Evolutionary conservation across 345 rosid genomes (phyloP), one percentile per base, ranked within the genome.

Genomic region (Schrenkiella parvula): DNA sequence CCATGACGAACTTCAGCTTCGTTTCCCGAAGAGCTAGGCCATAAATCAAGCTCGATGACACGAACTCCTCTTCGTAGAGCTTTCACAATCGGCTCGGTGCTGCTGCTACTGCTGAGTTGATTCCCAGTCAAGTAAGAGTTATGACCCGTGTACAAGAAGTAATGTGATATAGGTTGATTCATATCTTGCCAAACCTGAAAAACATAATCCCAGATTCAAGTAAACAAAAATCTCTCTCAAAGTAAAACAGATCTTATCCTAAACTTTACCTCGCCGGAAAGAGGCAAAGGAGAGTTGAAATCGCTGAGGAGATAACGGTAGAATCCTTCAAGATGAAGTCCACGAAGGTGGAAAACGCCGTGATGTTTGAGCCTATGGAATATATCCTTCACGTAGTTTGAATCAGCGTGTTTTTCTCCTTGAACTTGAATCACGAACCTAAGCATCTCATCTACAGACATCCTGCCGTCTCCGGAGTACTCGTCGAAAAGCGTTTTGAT

Each of bases 41-140:
- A 88, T 55, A 93, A 74, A 82, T 93, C 98, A 64, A 93, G 79
- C 78, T 93, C 98, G 54, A 93, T 90, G 1, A 87, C 93, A 77
- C 95, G 82, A 6, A 93, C 95, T 37, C 95, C 90, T 48, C 35
- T 74, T 46, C 19, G 15, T 17, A 93, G 72, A 76, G 98, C 90
- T 43, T 71, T 72, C 35, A 53, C 78, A 26, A 93, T 93, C 1
- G 98, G 95, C 32, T 74, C 80, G 0, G 29, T 67, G 68, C 92
- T 86, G 79, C 97, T 80, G 12, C 74, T 37, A 28, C 97, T 93
- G 62, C 80, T 82, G 7, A 93, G 34, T 67, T 90, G 90, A 69
- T 93, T 88, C 54, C 97, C 93, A 13, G 96, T 93, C 65, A 90
- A 80, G 82, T 87, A 90, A 22, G 98, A 87, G 82, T 93, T 93